Evolutionary conservation across 176 grass and related monocot species (phyloP).

Genomic region (Paspalum notatum): DNA sequence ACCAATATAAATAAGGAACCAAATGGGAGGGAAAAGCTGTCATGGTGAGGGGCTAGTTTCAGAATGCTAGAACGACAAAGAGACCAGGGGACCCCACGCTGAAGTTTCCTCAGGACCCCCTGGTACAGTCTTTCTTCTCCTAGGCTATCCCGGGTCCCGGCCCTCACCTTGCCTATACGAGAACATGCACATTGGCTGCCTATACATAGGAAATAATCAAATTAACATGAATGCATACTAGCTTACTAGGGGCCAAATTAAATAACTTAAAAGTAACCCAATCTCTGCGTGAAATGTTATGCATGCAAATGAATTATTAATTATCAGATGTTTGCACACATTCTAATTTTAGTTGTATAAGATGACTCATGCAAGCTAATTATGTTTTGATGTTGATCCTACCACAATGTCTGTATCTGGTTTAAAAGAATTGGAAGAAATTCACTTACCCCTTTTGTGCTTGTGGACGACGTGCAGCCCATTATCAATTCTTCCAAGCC

Average conservation of each 20-base stretch:
- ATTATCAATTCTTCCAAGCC: slow-evolving; percentile 93
- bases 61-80: slow-evolving; percentile 40
- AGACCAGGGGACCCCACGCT: slow-evolving; percentile 49
- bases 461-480: slow-evolving; percentile 86
- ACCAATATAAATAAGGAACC: slow-evolving; percentile 43
- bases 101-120: slow-evolving; percentile 59
- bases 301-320: neutral
- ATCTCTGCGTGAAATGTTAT: neutral
- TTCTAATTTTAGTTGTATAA: neutral
- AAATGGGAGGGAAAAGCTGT: slow-evolving; percentile 48
- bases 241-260: neutral
- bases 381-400: neutral
- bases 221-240: slow-evolving; percentile 7
- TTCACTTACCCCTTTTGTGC: slow-evolving; percentile 84
- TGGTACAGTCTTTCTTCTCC: slow-evolving; percentile 52
- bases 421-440: slow-evolving; percentile 34
- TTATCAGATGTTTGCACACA: neutral
- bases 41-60: slow-evolving; percentile 41
- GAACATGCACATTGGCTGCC: slow-evolving; percentile 40
- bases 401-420: neutral
- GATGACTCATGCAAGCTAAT: neutral
- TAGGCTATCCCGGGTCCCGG: slow-evolving; percentile 5
- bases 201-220: slow-evolving; percentile 24
- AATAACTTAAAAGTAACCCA: neutral
- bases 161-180: slow-evolving; percentile 21